Percentiles rank a stretch among this genome's conserved stretches.
phyloP scores from a whole-genome alignment of 352 stramenopile genomes.

The Pythium volutum region DNA sequence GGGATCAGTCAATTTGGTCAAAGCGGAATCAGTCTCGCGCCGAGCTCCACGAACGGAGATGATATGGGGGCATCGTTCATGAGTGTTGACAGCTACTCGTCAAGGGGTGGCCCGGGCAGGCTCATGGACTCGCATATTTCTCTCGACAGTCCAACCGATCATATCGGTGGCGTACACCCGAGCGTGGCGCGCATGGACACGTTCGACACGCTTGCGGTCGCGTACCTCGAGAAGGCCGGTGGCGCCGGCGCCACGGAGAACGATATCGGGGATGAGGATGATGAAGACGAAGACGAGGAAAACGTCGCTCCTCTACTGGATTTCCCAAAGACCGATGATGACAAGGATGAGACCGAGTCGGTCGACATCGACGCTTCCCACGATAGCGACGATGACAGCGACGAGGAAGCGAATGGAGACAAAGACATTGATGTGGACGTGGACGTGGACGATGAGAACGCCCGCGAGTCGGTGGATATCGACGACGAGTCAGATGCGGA shows the following conservation, averaged over 20 bases:
- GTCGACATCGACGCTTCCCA: constrained; percentile 23
- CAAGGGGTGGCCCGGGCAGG: constrained; percentile 4
- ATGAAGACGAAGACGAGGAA: constrained; percentile 28
- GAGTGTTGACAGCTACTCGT: constrained; percentile 24
- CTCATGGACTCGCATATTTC: constrained; percentile 17
- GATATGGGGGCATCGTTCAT: constrained; percentile 26
- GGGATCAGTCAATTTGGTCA: constrained; percentile 5
- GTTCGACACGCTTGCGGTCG: constrained; percentile 23
- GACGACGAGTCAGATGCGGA: constrained; percentile 32
- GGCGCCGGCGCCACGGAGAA: constrained; percentile 19
- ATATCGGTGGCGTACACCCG: background rate
- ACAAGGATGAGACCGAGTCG: constrained; percentile 24
- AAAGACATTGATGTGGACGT: constrained; percentile 23
- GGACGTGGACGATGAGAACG: constrained; percentile 24
- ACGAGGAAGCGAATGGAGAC: constrained; percentile 27
- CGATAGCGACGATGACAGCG: constrained; percentile 15
- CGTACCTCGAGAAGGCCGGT: constrained; percentile 32
- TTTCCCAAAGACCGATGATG: constrained; percentile 17
- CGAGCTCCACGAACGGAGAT: constrained; percentile 15
- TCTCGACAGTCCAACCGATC: constrained; percentile 6
- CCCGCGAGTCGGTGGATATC: constrained; percentile 11
- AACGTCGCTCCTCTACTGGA: constrained; percentile 13
- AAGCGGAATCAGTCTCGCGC: constrained; percentile 9
- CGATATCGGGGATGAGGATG: constrained; percentile 28
- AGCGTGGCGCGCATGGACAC: constrained; percentile 8